Evolutionary conservation across 345 rosid species (phyloP), one percentile per base, ranked within the genome.

Genomic region (Acer saccharum): DNA sequence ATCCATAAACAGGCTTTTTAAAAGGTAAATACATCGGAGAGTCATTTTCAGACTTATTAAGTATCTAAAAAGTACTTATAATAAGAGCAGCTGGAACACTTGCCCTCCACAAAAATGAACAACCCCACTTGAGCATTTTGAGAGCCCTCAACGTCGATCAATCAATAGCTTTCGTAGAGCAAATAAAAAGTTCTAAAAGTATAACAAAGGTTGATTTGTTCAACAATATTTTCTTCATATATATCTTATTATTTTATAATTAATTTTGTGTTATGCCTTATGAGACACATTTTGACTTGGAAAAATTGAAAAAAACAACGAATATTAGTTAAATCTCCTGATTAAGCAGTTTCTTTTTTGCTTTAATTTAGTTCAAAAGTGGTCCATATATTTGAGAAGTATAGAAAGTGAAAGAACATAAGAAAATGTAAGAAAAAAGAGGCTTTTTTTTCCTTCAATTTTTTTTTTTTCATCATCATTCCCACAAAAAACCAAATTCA

Each of bases 341-440:
- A 54, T 16, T 16, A 16, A 54, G 58, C n/a, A 16, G 17, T 73
- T 73, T 58, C 3, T 80, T 23, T 25, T 52, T 27, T 67, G 69
- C 63, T 32, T 32, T 32, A 32, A 32, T 32, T 32, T 32, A 6
- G 5, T 32, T 32, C 11, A 7, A 9, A 43, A 9, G 72, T 66
- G 81, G 76, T 46, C 83, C 70, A 32, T 32, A 74, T 72, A 25
- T 39, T 8, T 46, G 16, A 16, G 39, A 46, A 32, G 65, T 46
- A 43, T 50, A 60, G 77, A 79, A 73, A 73, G 77, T 58, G 81
- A 74, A 76, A 76, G 77, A 73, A 69, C 67, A 72, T 3, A 32
- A 71, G 73, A 71, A 77, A 76, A 77, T 74, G 74, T 73, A 67
- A 46, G 61, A 41, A 75, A 83, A 83, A 80, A 74, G 84, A 79